Conservation (phyloP, 2,329 filamentous ascomycete genomes). For the Monosporascus ibericus region DNA sequence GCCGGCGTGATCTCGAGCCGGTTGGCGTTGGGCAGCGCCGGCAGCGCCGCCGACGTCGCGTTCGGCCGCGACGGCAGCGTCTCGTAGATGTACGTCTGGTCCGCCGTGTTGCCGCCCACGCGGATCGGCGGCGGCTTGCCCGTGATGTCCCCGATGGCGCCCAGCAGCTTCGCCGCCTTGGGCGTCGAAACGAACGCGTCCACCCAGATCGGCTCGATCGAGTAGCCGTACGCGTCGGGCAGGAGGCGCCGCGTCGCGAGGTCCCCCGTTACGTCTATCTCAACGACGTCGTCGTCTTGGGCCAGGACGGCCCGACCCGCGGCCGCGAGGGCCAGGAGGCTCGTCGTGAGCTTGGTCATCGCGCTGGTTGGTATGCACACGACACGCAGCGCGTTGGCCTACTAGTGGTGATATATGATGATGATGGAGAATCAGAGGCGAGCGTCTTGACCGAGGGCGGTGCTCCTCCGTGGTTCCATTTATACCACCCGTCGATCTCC, state of each 20-base stretch:
- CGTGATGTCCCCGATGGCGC: constrained; percentile 20
- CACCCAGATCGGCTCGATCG: constrained; percentile 29
- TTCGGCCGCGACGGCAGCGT: constrained; percentile 20
- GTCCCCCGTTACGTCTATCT: constrained; percentile 17
- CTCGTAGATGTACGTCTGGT: constrained; percentile 25
- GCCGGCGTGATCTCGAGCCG: constrained; percentile 26
- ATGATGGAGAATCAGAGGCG: not conserved
- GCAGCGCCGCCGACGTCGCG: constrained; percentile 22
- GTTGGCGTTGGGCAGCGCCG: constrained; percentile 14
- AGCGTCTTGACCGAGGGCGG: too few relatives aligned
- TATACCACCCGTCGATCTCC: too few relatives aligned
- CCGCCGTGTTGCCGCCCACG: constrained; percentile 29
- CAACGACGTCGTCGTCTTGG: constrained; percentile 8
- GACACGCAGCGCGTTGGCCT: too few relatives aligned
- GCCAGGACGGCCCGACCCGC: constrained; percentile 2
- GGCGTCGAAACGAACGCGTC: constrained; percentile 23
- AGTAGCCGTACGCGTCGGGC: constrained; percentile 27
- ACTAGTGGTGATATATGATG: not conserved
- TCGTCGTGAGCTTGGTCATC: not conserved
- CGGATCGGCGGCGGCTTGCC: constrained; percentile 26
- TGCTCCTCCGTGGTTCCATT: too few relatives aligned
- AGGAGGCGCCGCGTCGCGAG: constrained; percentile 20
- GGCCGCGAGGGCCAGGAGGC: constrained; percentile 1
- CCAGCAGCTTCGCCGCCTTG: constrained; percentile 20
- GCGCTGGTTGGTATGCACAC: not conserved